Evolutionary conservation across 495 filamentous ascomycete species (phyloP).

Genomic region (Apiosordaria backusii): DNA sequence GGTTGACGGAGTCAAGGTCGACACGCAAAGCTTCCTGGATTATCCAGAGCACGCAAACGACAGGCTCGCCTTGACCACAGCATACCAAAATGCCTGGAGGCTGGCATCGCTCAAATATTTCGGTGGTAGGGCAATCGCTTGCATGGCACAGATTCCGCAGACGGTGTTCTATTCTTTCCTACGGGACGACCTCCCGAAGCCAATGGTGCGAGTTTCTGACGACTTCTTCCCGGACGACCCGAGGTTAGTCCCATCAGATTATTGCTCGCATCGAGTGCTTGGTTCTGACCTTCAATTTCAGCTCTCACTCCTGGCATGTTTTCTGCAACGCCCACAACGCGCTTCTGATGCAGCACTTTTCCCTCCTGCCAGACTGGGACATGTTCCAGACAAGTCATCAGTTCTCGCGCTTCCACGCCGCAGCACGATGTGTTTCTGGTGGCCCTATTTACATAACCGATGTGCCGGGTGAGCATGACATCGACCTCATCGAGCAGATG

Average conservation of each 20-base stretch:
- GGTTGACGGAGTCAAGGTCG: constrained; percentile 36
- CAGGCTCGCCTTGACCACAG: constrained; percentile 46
- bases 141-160: constrained; percentile 85
- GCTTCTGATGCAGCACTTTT: constrained; percentile 65
- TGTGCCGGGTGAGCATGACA: constrained; percentile 72
- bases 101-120: constrained; percentile 75
- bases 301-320: constrained; percentile 88
- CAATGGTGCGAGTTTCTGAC: constrained; percentile 82
- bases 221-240: constrained; percentile 83
- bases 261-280: neutral
- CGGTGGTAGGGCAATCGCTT: constrained; percentile 72
- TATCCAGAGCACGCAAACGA: neutral
- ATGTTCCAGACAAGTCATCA: constrained; percentile 92
- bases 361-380: constrained; percentile 81
- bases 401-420: constrained; percentile 79
- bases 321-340: constrained; percentile 91
- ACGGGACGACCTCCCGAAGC: constrained; percentile 56
- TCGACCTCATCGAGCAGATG: constrained; percentile 72
- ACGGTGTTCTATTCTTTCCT: constrained; percentile 80
- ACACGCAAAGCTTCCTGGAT: neutral
- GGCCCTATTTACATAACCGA: constrained; percentile 95
- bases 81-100: constrained; percentile 86
- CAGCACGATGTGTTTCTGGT: constrained; percentile 82
- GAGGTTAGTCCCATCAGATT: neutral
- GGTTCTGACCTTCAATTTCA: constrained; percentile 27